Conservation (phyloP, 257 asterid species). For the Ocimum tenuiflorum region DNA sequence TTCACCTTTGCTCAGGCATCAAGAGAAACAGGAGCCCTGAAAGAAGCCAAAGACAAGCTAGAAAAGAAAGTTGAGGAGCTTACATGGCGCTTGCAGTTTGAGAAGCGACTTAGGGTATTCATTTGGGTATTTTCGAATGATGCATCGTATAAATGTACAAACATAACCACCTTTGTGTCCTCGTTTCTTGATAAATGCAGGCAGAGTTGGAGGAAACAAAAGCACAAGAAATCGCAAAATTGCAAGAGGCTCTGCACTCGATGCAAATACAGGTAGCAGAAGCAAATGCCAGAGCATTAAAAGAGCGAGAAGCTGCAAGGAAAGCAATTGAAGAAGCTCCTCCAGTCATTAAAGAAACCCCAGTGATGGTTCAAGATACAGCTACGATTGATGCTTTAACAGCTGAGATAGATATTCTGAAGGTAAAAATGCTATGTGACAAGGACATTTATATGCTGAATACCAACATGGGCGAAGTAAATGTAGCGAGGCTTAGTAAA, state of each 20-base stretch:
- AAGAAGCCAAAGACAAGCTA: slow-evolving; percentile 91
- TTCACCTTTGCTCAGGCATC: slow-evolving; percentile 55
- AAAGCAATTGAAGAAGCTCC: slow-evolving; percentile 97
- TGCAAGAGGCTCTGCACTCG: slow-evolving; percentile 74
- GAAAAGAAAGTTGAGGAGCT: slow-evolving; percentile 99
- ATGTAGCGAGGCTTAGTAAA: slow-evolving; percentile 8
- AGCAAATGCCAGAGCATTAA: slow-evolving; percentile 71
- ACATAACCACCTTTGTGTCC: slow-evolving; percentile 22
- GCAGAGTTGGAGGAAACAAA: slow-evolving; percentile 92
- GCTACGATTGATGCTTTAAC: slow-evolving; percentile 74
- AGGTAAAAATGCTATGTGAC: slow-evolving; percentile 36
- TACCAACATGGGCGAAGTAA: not conserved
- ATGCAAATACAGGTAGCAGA: slow-evolving; percentile 80
- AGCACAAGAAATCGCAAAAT: slow-evolving; percentile 70
- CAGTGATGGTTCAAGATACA: slow-evolving; percentile 84
- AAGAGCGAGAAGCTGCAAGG: slow-evolving; percentile 83
- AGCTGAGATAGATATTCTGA: slow-evolving; percentile 64
- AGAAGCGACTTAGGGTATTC: slow-evolving; percentile 82
- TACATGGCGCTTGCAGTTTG: slow-evolving; percentile 96
- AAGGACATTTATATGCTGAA: slow-evolving; percentile 11
- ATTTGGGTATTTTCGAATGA: slow-evolving; percentile 12
- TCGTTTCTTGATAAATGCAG: slow-evolving; percentile 42
- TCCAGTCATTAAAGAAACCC: slow-evolving; percentile 93
- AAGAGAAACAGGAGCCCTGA: slow-evolving; percentile 94
- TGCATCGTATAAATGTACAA: slow-evolving; percentile 4